Conservation (phyloP, 2,329 filamentous ascomycete species). For the Verticillium tricorpus region DNA sequence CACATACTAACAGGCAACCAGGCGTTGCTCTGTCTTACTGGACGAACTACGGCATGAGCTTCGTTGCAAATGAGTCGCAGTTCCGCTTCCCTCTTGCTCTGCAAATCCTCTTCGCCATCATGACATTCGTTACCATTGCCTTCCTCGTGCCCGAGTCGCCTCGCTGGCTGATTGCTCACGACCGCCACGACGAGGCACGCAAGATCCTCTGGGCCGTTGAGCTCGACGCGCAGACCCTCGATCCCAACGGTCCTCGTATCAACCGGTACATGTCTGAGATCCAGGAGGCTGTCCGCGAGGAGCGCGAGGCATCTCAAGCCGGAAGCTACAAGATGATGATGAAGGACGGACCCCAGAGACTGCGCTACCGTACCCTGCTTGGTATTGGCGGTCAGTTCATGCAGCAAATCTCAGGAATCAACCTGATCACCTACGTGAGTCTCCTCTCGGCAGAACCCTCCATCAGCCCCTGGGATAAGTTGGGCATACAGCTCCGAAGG, state of each 20-base stretch:
- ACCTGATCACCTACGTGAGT: constrained; percentile 28
- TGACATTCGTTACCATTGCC: constrained; percentile 25
- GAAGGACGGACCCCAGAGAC: constrained; percentile 37
- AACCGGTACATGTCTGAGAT: constrained; percentile 28
- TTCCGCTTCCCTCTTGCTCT: constrained; percentile 42
- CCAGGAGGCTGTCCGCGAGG: constrained; percentile 32
- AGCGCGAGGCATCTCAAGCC: constrained; percentile 29
- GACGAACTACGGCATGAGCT: constrained; percentile 34
- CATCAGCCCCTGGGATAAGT: too few relatives aligned
- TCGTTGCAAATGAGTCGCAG: constrained; percentile 26
- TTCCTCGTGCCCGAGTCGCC: constrained; percentile 37
- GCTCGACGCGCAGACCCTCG: constrained; percentile 18
- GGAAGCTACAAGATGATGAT: constrained; percentile 29
- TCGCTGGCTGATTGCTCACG: constrained; percentile 42
- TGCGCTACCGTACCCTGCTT: constrained; percentile 31
- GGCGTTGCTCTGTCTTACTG: constrained; percentile 28
- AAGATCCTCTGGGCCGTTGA: constrained; percentile 26
- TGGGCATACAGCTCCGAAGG: not conserved
- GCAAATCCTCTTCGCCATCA: constrained; percentile 35
- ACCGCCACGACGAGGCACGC: constrained; percentile 36
- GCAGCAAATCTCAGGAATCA: constrained; percentile 31
- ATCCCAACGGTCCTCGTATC: constrained; percentile 20
- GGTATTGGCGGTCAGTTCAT: constrained; percentile 41
- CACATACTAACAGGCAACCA: not conserved
- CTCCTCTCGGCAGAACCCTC: constrained; percentile 32